Evolutionary conservation across 2,329 filamentous ascomycete species (phyloP).

Genomic region (Fusarium decemcellulare): DNA sequence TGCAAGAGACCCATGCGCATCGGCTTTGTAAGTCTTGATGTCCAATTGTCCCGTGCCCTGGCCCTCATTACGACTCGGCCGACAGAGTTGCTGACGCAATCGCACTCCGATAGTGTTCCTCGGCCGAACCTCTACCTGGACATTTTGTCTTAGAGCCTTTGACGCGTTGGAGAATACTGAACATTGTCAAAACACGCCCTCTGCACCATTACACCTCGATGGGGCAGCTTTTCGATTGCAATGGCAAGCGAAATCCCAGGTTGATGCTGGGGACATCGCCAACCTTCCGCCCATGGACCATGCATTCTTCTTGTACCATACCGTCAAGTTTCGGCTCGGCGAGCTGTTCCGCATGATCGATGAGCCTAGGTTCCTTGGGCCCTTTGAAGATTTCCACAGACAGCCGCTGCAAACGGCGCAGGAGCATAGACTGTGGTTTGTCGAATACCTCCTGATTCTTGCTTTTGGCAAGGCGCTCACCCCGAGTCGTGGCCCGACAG

Average conservation of each 20-base stretch:
- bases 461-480: not conserved
- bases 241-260: not conserved
- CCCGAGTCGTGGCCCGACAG: not conserved
- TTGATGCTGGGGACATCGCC: not conserved
- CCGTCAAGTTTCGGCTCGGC: not conserved
- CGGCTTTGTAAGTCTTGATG: no score
- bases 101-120: not conserved
- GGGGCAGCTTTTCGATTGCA: not conserved
- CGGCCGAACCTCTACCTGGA: not conserved
- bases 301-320: not conserved
- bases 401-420: not conserved
- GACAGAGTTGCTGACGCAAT: no score
- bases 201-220: not conserved
- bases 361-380: not conserved
- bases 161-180: not conserved
- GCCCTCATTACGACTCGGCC: no score
- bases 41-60: no score
- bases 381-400: not conserved
- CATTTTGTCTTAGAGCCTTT: not conserved
- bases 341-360: not conserved
- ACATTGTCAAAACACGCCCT: not conserved
- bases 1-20: no score
- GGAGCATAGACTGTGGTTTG: not conserved
- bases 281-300: not conserved
- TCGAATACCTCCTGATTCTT: not conserved